Conservation (phyloP, 345 rosid species). For the Erysimum cheiranthoides region DNA sequence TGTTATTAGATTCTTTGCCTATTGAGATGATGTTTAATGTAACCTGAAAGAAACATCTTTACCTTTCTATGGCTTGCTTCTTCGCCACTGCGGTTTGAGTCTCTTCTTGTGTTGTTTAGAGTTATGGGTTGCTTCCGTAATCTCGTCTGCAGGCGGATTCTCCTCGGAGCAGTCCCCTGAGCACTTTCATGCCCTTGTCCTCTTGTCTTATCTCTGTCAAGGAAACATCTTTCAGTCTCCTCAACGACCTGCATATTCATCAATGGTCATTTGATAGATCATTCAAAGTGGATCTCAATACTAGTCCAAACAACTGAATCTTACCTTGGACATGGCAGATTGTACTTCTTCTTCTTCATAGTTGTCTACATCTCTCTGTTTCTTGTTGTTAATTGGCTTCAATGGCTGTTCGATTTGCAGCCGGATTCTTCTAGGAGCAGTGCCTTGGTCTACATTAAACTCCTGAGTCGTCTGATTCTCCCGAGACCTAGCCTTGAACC, state of each 20-base stretch:
- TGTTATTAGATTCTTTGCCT: not conserved
- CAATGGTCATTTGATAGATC: conserved; percentile 11
- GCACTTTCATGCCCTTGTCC: too few species aligned
- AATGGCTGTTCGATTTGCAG: conserved; percentile 40
- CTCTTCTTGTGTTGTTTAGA: conserved; percentile 30
- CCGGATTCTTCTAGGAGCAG: conserved; percentile 70
- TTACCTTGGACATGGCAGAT: conserved; percentile 42
- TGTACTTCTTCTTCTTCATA: conserved; percentile 46
- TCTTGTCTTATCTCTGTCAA: conserved; percentile 56
- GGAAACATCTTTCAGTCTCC: conserved; percentile 24
- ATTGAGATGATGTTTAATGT: not conserved
- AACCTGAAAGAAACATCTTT: conserved; percentile 13
- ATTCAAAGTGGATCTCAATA: not conserved
- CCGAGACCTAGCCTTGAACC: conserved; percentile 54
- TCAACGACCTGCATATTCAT: conserved; percentile 36
- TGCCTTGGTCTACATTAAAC: conserved; percentile 54
- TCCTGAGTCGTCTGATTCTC: conserved; percentile 51
- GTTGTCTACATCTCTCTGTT: conserved; percentile 29
- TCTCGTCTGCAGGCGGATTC: conserved; percentile 57
- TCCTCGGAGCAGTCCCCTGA: conserved; percentile 75
- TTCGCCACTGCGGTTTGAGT: conserved; percentile 45
- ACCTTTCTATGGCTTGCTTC: conserved; percentile 59
- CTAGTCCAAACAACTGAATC: not conserved
- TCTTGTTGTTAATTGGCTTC: not conserved
- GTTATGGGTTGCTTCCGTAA: not conserved